Evolutionary conservation across 192 early-diverging fungal genomes (phyloP).

Genomic region (Glomus cerebriforme): DNA sequence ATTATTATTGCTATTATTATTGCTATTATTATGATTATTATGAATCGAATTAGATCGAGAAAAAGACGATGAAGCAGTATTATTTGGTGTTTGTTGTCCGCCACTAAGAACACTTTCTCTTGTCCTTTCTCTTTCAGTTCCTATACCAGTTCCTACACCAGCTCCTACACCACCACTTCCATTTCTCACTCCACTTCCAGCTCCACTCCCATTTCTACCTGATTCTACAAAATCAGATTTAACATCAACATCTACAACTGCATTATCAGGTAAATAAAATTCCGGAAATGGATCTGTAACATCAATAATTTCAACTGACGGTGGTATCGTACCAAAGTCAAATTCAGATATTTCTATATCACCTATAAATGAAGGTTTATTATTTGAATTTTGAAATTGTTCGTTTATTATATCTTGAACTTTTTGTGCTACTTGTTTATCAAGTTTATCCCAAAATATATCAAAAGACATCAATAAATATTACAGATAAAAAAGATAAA

Average conservation of each 20-base stretch:
- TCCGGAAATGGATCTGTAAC: slow-evolving; percentile 76
- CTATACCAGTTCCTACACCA: not conserved
- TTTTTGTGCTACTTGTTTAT: slow-evolving; percentile 27
- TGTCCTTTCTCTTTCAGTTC: not conserved
- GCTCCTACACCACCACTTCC: slow-evolving; percentile 9
- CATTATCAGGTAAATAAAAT: slow-evolving; percentile 61
- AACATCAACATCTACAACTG: slow-evolving; percentile 40
- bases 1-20: not conserved
- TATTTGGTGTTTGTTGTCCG: not conserved
- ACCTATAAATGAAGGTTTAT: slow-evolving; percentile 71
- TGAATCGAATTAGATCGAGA: not conserved
- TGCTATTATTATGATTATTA: not conserved
- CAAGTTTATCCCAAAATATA: slow-evolving; percentile 34
- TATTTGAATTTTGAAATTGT: slow-evolving; percentile 20
- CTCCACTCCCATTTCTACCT: not conserved
- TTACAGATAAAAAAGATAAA: not conserved
- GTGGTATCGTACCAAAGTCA: slow-evolving; percentile 70
- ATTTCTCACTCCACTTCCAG: slow-evolving; percentile 23
- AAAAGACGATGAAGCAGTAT: not conserved
- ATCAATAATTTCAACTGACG: slow-evolving; percentile 66
- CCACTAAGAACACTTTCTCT: not conserved
- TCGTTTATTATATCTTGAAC: slow-evolving; percentile 27
- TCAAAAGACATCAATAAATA: slow-evolving; percentile 27
- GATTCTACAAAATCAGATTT: not conserved
- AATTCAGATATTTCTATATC: slow-evolving; percentile 66